phyloP scores from a whole-genome alignment of 345 rosid species.

The Bruguiera gymnorhiza region DNA sequence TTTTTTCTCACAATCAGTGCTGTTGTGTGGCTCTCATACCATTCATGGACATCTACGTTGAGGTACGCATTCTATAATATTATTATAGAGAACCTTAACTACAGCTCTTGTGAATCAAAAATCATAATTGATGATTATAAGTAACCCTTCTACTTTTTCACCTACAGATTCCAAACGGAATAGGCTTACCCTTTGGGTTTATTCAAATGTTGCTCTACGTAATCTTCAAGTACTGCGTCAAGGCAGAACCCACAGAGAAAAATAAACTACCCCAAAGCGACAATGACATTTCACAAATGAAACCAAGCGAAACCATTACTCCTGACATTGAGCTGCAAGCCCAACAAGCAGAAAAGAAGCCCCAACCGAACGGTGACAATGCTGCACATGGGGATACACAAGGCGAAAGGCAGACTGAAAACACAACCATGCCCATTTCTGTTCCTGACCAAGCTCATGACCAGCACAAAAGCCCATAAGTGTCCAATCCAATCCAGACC shows the following conservation, averaged over 20 bases:
- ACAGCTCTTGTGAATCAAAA: no score
- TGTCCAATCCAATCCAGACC: no score
- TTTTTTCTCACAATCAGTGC: constrained; percentile 35
- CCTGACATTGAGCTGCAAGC: constrained; percentile 1
- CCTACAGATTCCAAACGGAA: constrained; percentile 35
- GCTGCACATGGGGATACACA: not conserved
- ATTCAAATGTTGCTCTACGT: constrained; percentile 40
- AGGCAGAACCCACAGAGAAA: not conserved
- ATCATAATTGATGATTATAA: no score
- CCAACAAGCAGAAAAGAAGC: not conserved
- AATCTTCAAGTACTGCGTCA: constrained; percentile 25
- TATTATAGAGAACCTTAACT: no score
- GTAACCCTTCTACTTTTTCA: not conserved
- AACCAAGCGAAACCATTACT: not conserved
- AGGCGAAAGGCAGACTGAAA: not conserved
- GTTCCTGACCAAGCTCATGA: no score
- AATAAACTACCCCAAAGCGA: not conserved
- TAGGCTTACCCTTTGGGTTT: constrained; percentile 38
- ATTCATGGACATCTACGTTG: constrained; percentile 36
- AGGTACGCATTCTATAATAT: constrained; percentile 27
- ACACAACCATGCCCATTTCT: no score
- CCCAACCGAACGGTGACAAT: not conserved
- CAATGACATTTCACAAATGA: constrained; percentile 12
- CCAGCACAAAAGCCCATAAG: no score
- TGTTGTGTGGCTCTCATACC: constrained; percentile 34